A percentile compares a stretch with the other conserved stretches of the same genome.
Conservation (phyloP, 495 filamentous ascomycete species). For the Neurospora pannonica region DNA sequence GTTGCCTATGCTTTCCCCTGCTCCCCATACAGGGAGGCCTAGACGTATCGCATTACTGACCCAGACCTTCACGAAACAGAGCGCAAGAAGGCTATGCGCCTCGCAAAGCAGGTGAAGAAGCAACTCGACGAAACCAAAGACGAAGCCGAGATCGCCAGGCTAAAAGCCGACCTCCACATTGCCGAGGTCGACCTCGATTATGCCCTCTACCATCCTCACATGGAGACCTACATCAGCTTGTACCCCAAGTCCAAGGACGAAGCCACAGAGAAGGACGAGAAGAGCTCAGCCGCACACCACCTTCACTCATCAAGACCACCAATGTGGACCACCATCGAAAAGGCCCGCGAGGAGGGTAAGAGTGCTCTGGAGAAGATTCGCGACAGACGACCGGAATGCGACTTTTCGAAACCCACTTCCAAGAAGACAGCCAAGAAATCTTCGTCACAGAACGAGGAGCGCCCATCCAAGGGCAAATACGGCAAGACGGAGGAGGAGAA, state of each 20-base stretch:
- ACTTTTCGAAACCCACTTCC: not conserved
- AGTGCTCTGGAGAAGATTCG: conserved; percentile 42
- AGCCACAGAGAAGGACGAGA: conserved; percentile 14
- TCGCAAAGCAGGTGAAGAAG: conserved; percentile 54
- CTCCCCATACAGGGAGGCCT: not conserved
- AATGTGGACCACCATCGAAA: conserved; percentile 62
- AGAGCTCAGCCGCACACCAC: conserved; percentile 22
- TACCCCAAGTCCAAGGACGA: conserved; percentile 41
- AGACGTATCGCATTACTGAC: not conserved
- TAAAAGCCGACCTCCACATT: conserved; percentile 52
- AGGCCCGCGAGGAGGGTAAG: conserved; percentile 54
- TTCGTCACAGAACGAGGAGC: not conserved
- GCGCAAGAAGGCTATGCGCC: conserved; percentile 70
- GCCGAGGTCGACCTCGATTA: conserved; percentile 82
- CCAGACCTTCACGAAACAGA: conserved; percentile 39
- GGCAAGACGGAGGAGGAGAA: not conserved
- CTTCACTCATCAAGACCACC: conserved; percentile 37
- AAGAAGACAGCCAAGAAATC: not conserved
- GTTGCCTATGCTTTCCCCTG: conserved; percentile 17
- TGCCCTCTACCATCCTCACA: conserved; percentile 69
- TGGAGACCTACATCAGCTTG: conserved; percentile 69
- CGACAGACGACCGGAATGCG: conserved; percentile 27
- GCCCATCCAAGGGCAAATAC: not conserved
- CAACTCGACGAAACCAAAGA: conserved; percentile 39
- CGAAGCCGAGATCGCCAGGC: conserved; percentile 36